Conservation (phyloP, 352 stramenopile species). For the Phytophthora gonapodyides region DNA sequence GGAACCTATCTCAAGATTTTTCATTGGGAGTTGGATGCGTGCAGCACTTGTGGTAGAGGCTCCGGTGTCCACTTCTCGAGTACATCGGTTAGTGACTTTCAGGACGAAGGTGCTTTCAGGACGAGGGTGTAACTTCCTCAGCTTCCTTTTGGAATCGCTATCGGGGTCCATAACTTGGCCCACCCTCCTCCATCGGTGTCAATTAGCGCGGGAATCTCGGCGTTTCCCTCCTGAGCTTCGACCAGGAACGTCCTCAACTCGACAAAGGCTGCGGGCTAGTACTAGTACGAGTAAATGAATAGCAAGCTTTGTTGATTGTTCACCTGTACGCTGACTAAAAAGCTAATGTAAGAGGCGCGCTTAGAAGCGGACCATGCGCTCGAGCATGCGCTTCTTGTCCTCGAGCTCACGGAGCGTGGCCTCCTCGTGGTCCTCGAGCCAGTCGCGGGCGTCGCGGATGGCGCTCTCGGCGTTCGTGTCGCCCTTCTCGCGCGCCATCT, state of each 20-base stretch:
- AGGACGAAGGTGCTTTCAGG: too few species aligned
- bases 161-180: too few species aligned
- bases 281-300: constrained; percentile 35
- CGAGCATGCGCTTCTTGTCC: constrained; percentile 91
- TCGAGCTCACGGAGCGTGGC: constrained; percentile 94
- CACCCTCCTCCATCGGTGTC: too few species aligned
- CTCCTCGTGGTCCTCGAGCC: constrained; percentile 87
- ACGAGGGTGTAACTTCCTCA: too few species aligned
- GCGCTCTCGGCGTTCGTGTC: constrained; percentile 79
- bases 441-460: constrained; percentile 84
- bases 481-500: constrained; percentile 69
- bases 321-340: constrained; percentile 38
- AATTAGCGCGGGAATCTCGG: too few species aligned
- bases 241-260: too few species aligned
- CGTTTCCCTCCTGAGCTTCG: too few species aligned
- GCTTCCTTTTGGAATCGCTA: background rate
- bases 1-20: too few species aligned
- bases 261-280: background rate
- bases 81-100: too few species aligned
- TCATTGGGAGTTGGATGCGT: too few species aligned
- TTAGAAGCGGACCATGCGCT: constrained; percentile 76
- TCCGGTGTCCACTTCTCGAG: too few species aligned
- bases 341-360: constrained; percentile 38
- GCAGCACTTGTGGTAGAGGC: too few species aligned
- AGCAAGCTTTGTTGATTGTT: constrained; percentile 42